Conservation (phyloP, 768 basidiomycete species). For the Suillus hirtellus region DNA sequence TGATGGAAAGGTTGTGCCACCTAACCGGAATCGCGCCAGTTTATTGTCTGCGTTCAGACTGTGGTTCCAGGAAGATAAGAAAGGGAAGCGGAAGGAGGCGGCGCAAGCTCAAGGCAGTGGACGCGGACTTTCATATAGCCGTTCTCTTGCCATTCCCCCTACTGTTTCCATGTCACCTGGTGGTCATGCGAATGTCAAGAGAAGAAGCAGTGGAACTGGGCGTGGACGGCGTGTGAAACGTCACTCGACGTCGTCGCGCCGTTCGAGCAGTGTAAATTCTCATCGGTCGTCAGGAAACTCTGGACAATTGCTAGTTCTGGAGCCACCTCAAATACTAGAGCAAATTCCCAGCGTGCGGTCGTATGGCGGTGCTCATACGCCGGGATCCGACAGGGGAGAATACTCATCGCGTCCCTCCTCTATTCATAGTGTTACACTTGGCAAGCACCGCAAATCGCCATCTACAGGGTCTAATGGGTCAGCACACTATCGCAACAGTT, state of each 20-base stretch:
- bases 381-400: constrained; percentile 83
- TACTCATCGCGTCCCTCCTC: constrained; percentile 81
- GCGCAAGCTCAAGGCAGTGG: constrained; percentile 21
- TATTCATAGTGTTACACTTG: constrained; percentile 72
- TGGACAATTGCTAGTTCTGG: constrained; percentile 47
- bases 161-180: constrained; percentile 30
- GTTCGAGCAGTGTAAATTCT: constrained; percentile 92
- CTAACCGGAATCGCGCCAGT: constrained; percentile 70
- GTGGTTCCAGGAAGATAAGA: constrained; percentile 92
- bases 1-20: constrained; percentile 35
- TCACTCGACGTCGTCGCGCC: constrained; percentile 75
- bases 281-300: constrained; percentile 64
- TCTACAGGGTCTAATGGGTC: constrained; percentile 79
- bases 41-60: constrained; percentile 81
- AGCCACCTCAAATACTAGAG: constrained; percentile 49
- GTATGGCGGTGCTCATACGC: constrained; percentile 80
- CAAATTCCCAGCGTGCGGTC: constrained; percentile 67
- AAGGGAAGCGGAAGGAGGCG: constrained; percentile 76
- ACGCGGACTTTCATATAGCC: constrained; percentile 26
- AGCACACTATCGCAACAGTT: constrained; percentile 61
- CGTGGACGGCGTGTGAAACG: constrained; percentile 61
- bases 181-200: constrained; percentile 44
- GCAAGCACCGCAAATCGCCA: constrained; percentile 70
- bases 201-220: constrained; percentile 47
- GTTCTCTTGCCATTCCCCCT: constrained; percentile 26